These are phyloP conservation scores for Alternaria atra DNA, from an alignment of 2,329 filamentous ascomycete genomes.

Conservation along the genomic window DNA sequence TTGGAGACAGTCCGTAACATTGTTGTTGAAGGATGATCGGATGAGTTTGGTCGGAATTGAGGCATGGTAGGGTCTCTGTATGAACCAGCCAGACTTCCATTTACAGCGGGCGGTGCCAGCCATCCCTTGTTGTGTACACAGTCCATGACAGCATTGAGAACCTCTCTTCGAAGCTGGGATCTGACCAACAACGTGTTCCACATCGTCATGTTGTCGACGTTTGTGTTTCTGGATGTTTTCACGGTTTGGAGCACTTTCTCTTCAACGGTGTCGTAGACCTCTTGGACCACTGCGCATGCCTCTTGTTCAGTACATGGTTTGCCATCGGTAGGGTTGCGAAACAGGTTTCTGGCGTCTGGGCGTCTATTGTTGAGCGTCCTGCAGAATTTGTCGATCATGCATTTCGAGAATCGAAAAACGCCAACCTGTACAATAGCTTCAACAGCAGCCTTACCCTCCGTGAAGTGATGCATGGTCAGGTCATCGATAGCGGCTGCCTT, in stretches of 20 bases:
- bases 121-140: constrained; percentile 27
- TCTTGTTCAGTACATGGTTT: constrained; percentile 11
- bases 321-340: constrained; percentile 13
- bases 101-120: constrained; percentile 15
- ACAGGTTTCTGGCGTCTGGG: constrained; percentile 13
- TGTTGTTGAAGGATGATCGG: constrained; percentile 5
- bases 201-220: constrained; percentile 23
- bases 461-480: constrained; percentile 26
- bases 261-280: constrained; percentile 29
- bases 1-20: constrained; percentile 1
- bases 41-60: constrained; percentile 71
- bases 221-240: constrained; percentile 16
- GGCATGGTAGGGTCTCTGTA: constrained; percentile 70
- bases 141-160: constrained; percentile 23
- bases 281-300: constrained; percentile 14
- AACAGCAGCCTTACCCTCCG: constrained; percentile 18
- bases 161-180: constrained; percentile 32
- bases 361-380: constrained; percentile 16
- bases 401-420: constrained; percentile 39
- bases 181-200: constrained; percentile 39
- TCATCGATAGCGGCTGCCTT: constrained; percentile 31
- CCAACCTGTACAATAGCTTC: constrained; percentile 32
- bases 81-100: neutral
- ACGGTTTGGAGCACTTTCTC: constrained; percentile 19
- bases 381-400: constrained; percentile 34